Evolutionary conservation across 2,329 filamentous ascomycete genomes (phyloP), one percentile per base, ranked within the genome.

Genomic region (Biscogniauxia sp.): DNA sequence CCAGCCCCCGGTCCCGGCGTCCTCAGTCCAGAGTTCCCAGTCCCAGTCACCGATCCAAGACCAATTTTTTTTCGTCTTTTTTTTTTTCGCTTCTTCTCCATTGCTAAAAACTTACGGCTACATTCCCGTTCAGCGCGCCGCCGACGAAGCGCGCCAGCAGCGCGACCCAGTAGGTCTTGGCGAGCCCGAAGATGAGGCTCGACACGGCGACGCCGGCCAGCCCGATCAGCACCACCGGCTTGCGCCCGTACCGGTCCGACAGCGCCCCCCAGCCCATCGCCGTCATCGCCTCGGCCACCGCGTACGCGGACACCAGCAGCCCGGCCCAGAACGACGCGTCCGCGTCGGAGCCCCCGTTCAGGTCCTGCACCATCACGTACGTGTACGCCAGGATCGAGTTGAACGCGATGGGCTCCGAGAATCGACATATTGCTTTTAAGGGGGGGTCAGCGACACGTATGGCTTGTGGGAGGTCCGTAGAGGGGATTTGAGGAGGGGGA

Each of bases 321-420:
- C 82, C 82, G 20, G 78, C 72, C 71, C 80, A 80, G 73, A 85
- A 85, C 25, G 75, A 72, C 17, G 78, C 75, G 37, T 79, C 68
- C 54, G 67, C 71, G 17, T 72, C 70, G n/a, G 76, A 72, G 26
- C 69, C 74, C 49, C 69, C 73, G 56, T 75, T 69, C 50, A 82
- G 69, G 54, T 78, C 74, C 57, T 72, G 64, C 5, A 78, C 76
- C 77, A 79, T 79, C 5, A 74, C 71, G 61, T 74, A 79, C 3
- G 76, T 77, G 67, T 79, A 79, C 45, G 77, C 75, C 51, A 78
- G 70, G 66, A 79, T 79, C 8, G 77, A 79, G 65, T 76, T 77
- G 74, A 79, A 79, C 37, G 77, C 77, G 64, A 79, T 78, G 54
- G 77, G 77, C 67, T 79, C 77, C 17, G 77, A 77, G 65, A 79